A percentile compares a stretch with the other conserved stretches of the same genome.
These are phyloP conservation scores for Coccomyxa subellipsoidea DNA, from an alignment of 163 green algal genomes.

Conservation along the genomic window DNA sequence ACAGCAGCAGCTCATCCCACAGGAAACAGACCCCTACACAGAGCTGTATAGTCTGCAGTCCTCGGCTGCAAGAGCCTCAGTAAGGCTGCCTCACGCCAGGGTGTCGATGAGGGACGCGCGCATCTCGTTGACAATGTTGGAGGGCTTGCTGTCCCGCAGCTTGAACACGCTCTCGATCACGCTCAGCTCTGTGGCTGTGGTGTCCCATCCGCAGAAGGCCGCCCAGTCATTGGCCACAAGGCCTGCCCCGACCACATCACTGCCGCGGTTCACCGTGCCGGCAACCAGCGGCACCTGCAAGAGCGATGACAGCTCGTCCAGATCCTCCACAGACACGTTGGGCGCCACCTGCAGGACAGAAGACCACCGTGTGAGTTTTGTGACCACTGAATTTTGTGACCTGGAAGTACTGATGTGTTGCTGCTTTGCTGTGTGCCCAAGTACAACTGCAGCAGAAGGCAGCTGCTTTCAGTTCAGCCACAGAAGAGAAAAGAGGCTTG, in stretches of 20 bases:
- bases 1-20: too few relatives aligned
- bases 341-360: conserved; percentile 69
- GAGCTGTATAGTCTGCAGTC: too few relatives aligned
- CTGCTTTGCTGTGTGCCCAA: too few relatives aligned
- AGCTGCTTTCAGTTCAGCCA: too few relatives aligned
- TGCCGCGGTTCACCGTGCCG: conserved; percentile 97
- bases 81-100: conserved; percentile 64
- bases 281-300: conserved; percentile 92
- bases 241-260: conserved; percentile 93
- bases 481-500: too few relatives aligned
- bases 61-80: too few relatives aligned
- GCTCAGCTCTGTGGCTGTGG: conserved; percentile 94
- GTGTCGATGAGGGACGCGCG: conserved; percentile 86
- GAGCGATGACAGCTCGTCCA: conserved; percentile 95
- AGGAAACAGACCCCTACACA: too few relatives aligned
- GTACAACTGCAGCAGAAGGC: too few relatives aligned
- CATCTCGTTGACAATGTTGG: conserved; percentile 88
- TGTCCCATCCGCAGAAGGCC: conserved; percentile 97
- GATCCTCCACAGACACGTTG: conserved; percentile 92
- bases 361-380: too few relatives aligned
- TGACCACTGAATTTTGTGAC: too few relatives aligned
- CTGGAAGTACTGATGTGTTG: too few relatives aligned
- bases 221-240: conserved; percentile 97
- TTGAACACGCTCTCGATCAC: conserved; percentile 95
- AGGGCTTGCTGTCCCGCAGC: conserved; percentile 75